Conservation (phyloP, 345 rosid species). For the thale cress (Arabidopsis thaliana) region TAIR10.1 NC_003074.8:1238501-1239000, state of each 20-base stretch:
- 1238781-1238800: not conserved
- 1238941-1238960: slow-evolving; percentile 9
- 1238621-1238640: not conserved
- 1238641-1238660: not conserved
- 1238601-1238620: not conserved
- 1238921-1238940: slow-evolving; percentile 29
- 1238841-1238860: not conserved
- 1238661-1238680: not conserved
- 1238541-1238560: slow-evolving; percentile 39
- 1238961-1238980: not conserved
- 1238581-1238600: not conserved
- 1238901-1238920: slow-evolving; percentile 28
- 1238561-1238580: slow-evolving; percentile 30
- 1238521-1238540: slow-evolving; percentile 42
- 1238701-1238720: slow-evolving; percentile 1
- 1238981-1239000: slow-evolving; percentile 17
- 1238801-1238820: not conserved
- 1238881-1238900: slow-evolving; percentile 24
- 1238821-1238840: not conserved
- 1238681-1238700: not conserved
- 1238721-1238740: not conserved
- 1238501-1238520: slow-evolving; percentile 37
- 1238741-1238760: not conserved
- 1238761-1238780: not conserved
- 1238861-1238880: not conserved